Base-by-base conservation (phyloP, 192 early-diverging fungal species). In the Diversispora epigaea region DNA sequence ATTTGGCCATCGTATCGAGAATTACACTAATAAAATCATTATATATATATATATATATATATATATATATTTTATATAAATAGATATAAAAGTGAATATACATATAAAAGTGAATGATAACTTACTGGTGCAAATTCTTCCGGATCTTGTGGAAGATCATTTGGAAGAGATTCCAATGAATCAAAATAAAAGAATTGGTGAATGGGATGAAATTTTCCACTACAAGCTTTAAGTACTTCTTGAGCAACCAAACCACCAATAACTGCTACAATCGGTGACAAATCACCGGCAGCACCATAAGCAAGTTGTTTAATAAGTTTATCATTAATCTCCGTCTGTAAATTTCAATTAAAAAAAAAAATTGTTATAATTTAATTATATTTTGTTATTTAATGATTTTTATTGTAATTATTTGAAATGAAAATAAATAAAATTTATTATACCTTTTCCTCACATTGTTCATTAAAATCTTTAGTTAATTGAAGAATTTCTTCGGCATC, bases 181-280 rank as follows among this genome's bases (percentile, higher is more conserved):
- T 99, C 98, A 84, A 98, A 97, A 86, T 96, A 97, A 80, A 98
- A 82, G 86, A 87, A 93, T 83, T 99, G 95, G 58, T 87, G 78
- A 76, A 96, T 93, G 12, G 97, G 97, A 76, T 84, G 82, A 81
- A 99, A 99, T 80, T 99, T 99, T 74, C 94, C 96, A 77, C 92
- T 94, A 84, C 91, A 92, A n/a, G 95, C 93, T 89, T 99, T 99
- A 11, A 99, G 87, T 14, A 98, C 96, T 81, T 99, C 98, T 82
- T 99, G 98, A 19, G 96, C 98, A 25, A 96, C 91, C 21, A 98
- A 81, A 54, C 98, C 98, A 68, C 98, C 98, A 80, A 97, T 88
- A n/a, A 98, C 89, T 15, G 96, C 98, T 21, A 89, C 87, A 95
- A 99, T 96, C 45, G 98, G 96, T 17, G 95, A 85, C 56, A 99